Conservation (phyloP, 2,329 filamentous ascomycete species). For the Colletotrichum sp. region DNA sequence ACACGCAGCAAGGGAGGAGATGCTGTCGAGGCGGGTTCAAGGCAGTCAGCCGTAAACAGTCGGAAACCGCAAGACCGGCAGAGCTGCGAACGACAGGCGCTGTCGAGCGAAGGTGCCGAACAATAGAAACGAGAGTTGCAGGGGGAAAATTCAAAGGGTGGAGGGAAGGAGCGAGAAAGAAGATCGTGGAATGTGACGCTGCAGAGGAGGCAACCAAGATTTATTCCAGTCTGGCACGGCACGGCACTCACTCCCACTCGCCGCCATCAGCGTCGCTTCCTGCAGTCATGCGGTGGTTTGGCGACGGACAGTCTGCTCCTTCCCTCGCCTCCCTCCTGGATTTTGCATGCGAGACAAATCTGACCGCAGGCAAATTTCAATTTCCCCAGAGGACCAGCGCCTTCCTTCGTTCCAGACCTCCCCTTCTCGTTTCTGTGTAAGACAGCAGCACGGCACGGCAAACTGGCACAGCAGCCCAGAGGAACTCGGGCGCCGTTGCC, state of each 20-base stretch:
- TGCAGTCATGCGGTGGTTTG: not conserved
- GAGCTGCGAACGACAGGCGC: not conserved
- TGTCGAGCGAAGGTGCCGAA: not conserved
- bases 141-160: not conserved
- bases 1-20: not conserved
- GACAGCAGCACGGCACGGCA: not conserved
- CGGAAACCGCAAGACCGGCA: not conserved
- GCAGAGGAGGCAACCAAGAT: conserved; percentile 4
- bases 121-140: not conserved
- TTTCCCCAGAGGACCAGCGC: conserved; percentile 12
- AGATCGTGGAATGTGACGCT: not conserved
- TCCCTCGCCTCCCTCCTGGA: conserved; percentile 25
- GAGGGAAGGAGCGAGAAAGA: not conserved
- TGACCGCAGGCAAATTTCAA: not conserved
- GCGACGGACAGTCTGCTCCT: not conserved
- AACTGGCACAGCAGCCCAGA: not conserved
- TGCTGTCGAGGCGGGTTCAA: not conserved
- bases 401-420: not conserved
- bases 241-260: not conserved
- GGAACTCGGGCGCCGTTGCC: not conserved
- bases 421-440: conserved; percentile 3
- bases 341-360: not conserved
- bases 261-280: not conserved
- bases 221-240: not conserved
- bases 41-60: not conserved